These are phyloP conservation scores for Gymnopilus dilepis DNA, from an alignment of 768 basidiomycete genomes.

Conservation along the genomic window DNA sequence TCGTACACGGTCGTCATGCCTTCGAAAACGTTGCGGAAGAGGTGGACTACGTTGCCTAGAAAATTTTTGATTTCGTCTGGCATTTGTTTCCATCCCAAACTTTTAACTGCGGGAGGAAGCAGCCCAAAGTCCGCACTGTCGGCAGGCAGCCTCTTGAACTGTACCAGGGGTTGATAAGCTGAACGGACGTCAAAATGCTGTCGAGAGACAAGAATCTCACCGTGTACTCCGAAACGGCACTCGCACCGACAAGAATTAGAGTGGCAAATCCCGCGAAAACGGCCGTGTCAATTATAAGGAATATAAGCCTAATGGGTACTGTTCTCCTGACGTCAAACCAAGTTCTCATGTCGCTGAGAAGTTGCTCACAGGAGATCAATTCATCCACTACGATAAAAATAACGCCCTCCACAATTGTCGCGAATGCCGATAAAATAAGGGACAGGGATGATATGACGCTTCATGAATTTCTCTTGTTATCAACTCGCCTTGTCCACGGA, in stretches of 20 bases:
- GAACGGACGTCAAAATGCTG: no score
- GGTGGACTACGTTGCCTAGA: background rate
- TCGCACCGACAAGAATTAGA: slow-evolving; percentile 17
- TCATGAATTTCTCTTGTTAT: background rate
- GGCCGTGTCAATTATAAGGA: slow-evolving; percentile 19
- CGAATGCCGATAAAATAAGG: slow-evolving; percentile 18
- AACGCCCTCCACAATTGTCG: slow-evolving; percentile 17
- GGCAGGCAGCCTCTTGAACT: slow-evolving; percentile 14
- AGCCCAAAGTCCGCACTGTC: background rate
- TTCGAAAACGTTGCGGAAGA: background rate
- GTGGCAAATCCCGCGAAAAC: slow-evolving; percentile 22
- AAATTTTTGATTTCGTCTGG: background rate
- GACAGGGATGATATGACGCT: slow-evolving; percentile 19
- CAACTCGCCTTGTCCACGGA: background rate
- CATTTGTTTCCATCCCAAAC: slow-evolving; percentile 13
- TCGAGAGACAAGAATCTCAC: slow-evolving; percentile 7
- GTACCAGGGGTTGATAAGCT: background rate
- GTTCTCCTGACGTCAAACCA: background rate
- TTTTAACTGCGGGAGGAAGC: background rate
- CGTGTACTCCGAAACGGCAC: slow-evolving; percentile 16
- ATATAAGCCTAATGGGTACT: slow-evolving; percentile 18
- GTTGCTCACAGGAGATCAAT: slow-evolving; percentile 17
- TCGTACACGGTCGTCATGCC: background rate
- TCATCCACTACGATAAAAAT: slow-evolving; percentile 21
- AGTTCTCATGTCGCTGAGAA: background rate